phyloP scores from a whole-genome alignment of 768 basidiomycete genomes.

The Tylopilus rubrobrunneus region DNA sequence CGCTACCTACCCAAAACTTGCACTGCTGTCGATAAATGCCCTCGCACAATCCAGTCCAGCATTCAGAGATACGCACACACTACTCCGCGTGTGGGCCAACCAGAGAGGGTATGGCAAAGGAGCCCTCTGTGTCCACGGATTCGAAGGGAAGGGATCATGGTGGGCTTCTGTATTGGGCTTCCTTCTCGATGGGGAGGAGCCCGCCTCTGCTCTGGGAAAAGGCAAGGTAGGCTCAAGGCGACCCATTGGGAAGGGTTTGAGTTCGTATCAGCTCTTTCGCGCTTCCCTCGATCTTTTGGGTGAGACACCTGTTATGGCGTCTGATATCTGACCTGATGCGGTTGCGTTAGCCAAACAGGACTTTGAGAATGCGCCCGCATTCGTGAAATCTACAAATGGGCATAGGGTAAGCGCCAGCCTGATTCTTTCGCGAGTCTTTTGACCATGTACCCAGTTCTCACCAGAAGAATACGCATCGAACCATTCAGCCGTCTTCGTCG shows the following conservation, averaged over 20 bases:
- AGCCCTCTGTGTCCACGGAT: slow-evolving; percentile 60
- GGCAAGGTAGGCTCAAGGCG: slow-evolving; percentile 38
- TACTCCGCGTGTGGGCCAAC: slow-evolving; percentile 88
- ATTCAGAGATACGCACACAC: slow-evolving; percentile 68
- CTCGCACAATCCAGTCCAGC: slow-evolving; percentile 50
- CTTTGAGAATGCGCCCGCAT: slow-evolving; percentile 53
- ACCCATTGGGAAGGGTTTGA: slow-evolving; percentile 74
- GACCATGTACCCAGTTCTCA: slow-evolving; percentile 43
- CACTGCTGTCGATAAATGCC: slow-evolving; percentile 43
- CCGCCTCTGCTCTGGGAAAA: slow-evolving; percentile 20
- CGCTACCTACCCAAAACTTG: slow-evolving; percentile 33
- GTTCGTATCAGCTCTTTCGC: slow-evolving; percentile 87
- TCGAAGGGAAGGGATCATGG: slow-evolving; percentile 61
- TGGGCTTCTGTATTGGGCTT: slow-evolving; percentile 64
- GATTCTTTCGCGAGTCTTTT: not conserved
- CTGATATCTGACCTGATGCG: slow-evolving; percentile 8
- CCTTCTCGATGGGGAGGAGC: slow-evolving; percentile 66
- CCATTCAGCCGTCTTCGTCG: slow-evolving; percentile 66
- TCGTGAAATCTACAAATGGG: slow-evolving; percentile 52
- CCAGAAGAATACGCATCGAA: slow-evolving; percentile 52
- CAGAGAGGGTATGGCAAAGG: slow-evolving; percentile 76
- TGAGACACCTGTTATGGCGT: slow-evolving; percentile 32
- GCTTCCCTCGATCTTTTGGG: slow-evolving; percentile 82
- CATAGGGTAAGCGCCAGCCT: slow-evolving; percentile 43
- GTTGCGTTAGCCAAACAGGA: slow-evolving; percentile 60